Evolutionary conservation across 352 stramenopile species (phyloP), one percentile per base, ranked within the genome.

Genomic region (Globisporangium carolinianum): DNA sequence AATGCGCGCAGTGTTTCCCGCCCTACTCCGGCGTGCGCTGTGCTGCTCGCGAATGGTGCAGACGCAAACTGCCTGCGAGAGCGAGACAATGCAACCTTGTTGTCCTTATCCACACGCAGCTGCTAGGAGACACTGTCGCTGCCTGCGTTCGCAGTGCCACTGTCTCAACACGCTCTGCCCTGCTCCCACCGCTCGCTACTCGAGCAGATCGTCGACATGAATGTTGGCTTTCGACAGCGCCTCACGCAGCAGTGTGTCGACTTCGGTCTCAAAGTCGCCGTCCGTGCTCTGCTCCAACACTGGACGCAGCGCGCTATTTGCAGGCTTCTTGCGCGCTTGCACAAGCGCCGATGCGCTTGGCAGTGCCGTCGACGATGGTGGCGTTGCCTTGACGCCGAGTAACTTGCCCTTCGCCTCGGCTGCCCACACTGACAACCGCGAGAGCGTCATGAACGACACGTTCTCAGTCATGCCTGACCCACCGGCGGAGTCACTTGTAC

Each of bases 391-490:
- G 39, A 24, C 38, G 15, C 14, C 56, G 14, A 67, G 52, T 9
- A 89, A 47, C 58, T 85, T 87, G 8, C 62, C 64, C 39, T 87
- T 87, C 4, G 76, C 79, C 38, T 85, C 69, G 0, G 62, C 66
- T 0, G 76, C 76, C 79, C 79, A 89, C 9, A 73, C 65, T 0
- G 79, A 89, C 11, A 89, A 51, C 35, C 67, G 65, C 2, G 68
- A 78, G 8, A 89, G 66, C 6, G 79, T 75, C 65, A 83, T 72
- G 60, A 85, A 89, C 4, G 79, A 80, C 18, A 87, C 69, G 39
- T 62, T 87, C 17, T 87, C 76, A 48, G 85, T 70, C 9, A 79
- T 49, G 18, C 53, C 47, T 14, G 53, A 56, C 35, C 51, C 58
- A 17, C 60, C 56, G 24, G 24, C 24, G 24, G 1, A 24, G 24